Conservation (phyloP, 345 rosid genomes). For the Clarkia xantiana region DNA sequence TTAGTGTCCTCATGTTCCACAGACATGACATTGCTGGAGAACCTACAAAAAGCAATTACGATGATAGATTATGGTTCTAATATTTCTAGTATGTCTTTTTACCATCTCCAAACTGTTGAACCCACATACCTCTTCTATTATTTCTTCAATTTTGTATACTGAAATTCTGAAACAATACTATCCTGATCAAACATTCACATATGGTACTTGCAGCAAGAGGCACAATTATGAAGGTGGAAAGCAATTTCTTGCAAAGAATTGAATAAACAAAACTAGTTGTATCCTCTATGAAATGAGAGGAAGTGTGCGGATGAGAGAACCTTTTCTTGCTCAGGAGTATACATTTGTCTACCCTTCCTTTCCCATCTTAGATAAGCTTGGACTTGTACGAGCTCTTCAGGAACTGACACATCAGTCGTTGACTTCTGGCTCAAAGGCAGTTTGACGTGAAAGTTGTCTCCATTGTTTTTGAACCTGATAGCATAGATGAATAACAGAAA, state of each 20-base stretch:
- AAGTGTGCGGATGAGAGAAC: slow-evolving; percentile 14
- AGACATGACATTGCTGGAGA: no score
- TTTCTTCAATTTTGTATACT: no score
- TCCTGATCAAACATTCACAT: no score
- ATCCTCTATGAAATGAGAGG: background rate
- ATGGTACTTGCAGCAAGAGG: no score
- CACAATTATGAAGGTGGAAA: background rate
- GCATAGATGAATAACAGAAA: slow-evolving; percentile 25
- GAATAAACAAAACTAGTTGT: background rate
- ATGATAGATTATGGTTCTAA: no score
- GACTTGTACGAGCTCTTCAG: slow-evolving; percentile 90
- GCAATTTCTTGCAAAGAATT: background rate
- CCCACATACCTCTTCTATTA: no score
- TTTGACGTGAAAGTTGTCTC: slow-evolving; percentile 65
- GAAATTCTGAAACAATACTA: no score
- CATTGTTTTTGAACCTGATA: slow-evolving; percentile 79
- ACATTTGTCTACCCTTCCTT: slow-evolving; percentile 84
- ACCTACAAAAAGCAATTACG: no score
- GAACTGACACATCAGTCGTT: slow-evolving; percentile 38
- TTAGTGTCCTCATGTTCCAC: no score
- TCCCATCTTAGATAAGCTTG: slow-evolving; percentile 98
- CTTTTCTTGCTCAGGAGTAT: slow-evolving; percentile 66
- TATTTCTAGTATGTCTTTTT: no score
- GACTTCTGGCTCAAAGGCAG: slow-evolving; percentile 36
- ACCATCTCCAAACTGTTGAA: no score